Evolutionary conservation across 1,284 basidiomycete species (phyloP).

Genomic region (Pseudozyma sp.): DNA sequence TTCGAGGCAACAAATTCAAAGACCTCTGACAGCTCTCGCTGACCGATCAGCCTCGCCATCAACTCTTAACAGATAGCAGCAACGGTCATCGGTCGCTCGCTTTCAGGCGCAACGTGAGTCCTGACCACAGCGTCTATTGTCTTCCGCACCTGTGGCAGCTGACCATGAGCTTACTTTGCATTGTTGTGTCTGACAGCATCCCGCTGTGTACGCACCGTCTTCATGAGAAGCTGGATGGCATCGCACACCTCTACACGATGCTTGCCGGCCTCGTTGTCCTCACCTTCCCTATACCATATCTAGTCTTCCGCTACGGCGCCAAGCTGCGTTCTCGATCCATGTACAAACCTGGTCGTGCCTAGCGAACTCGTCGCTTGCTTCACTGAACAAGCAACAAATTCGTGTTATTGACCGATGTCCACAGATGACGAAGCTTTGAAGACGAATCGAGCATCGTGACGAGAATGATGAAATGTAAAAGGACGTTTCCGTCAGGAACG

Average conservation of each 20-base stretch:
- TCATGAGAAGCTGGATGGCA: conserved; percentile 40
- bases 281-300: conserved; percentile 23
- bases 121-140: not conserved
- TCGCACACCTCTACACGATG: conserved; percentile 36
- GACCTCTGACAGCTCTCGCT: too few relatives aligned
- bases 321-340: conserved; percentile 27
- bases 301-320: conserved; percentile 22
- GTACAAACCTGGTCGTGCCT: conserved; percentile 28
- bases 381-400: not conserved
- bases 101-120: conserved; percentile 43
- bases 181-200: conserved; percentile 7
- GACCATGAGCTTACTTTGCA: not conserved
- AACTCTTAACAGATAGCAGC: conserved; percentile 29
- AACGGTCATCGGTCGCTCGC: conserved; percentile 39
- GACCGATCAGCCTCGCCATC: not conserved
- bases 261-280: conserved; percentile 35
- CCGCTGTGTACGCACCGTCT: conserved; percentile 32
- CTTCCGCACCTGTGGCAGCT: not conserved
- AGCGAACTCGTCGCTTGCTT: not conserved
- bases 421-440: not conserved
- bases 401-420: not conserved
- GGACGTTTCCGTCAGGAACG: too few relatives aligned
- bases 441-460: not conserved
- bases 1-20: not conserved
- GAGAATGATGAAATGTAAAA: not conserved